Evolutionary conservation across 257 asterid genomes (phyloP), one percentile per base, ranked within the genome.

Genomic region (Solanum corneliomulleri): DNA sequence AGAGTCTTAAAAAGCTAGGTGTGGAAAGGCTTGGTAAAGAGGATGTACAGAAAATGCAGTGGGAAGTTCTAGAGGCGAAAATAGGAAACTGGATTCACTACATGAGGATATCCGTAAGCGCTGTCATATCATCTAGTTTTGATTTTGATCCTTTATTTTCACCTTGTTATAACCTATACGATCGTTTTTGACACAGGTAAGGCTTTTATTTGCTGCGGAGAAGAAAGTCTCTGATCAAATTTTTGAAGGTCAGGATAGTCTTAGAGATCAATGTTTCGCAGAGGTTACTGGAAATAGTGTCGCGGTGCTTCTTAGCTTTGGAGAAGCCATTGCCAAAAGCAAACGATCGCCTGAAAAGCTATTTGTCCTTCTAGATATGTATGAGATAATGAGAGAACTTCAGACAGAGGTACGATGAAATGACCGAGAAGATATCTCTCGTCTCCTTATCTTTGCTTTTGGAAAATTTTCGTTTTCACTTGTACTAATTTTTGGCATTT

Each of bases 11-110:
- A 90, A 97, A 95, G 89, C 93, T 97, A 78, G 99, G 99, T 47
- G 98, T 95, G 25, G 98, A 95, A 90, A 94, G 94, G 91, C 93
- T 97, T 80, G 91, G 94, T 85, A 97, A 97, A 93, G 99, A 97
- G 74, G 99, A 97, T 88, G 98, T 97, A 56, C 98, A 95, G 86
- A 95, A 91, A 94, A 97, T 97, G 99, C 98, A 93, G 60, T 97
- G 98, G 99, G 99, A 97, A 92, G 95, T 91, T 87, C 90, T 94
- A 64, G 99, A 97, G 89, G 96, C 99, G 29, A 95, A 97, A 92
- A 97, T 97, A 31, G 98, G 98, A 77, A 92, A 93, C 81, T 95
- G 98, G 98, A 94, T 94, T 89, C 95, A 91, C 89, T 94, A 87
- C 89, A 92, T 97, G 96, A 88, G 98, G 83, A 95, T 97, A 86